Conservation (phyloP, 2,329 filamentous ascomycete genomes). For the Xylariomycetidae sp. region DNA sequence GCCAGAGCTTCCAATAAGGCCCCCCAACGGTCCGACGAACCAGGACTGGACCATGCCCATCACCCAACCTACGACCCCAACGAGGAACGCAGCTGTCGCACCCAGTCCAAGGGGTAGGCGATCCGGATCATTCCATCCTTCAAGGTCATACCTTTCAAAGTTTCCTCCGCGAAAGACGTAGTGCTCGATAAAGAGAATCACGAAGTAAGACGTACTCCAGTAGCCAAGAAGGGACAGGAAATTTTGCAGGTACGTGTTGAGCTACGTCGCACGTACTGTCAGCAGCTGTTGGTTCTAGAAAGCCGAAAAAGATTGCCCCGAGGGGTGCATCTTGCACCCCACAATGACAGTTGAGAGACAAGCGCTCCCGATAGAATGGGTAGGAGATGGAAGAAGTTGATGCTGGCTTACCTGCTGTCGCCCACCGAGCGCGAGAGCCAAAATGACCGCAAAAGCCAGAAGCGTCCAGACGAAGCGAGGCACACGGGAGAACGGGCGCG, state of each 20-base stretch:
- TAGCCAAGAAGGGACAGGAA: constrained; percentile 46
- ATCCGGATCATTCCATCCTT: constrained; percentile 41
- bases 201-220: constrained; percentile 45
- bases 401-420: too few relatives aligned
- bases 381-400: too few relatives aligned
- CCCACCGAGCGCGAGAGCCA: constrained; percentile 39
- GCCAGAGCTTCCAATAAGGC: constrained; percentile 37
- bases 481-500: constrained; percentile 35
- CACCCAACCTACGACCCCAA: constrained; percentile 38
- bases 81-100: constrained; percentile 37
- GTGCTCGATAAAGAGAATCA: constrained; percentile 44
- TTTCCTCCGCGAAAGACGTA: constrained; percentile 40
- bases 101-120: constrained; percentile 39
- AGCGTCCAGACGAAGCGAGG: constrained; percentile 45
- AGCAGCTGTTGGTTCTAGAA: too few relatives aligned
- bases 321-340: too few relatives aligned
- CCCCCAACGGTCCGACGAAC: constrained; percentile 43
- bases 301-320: too few relatives aligned
- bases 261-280: too few relatives aligned
- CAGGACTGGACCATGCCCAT: constrained; percentile 57
- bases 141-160: constrained; percentile 41
- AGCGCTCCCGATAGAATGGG: too few relatives aligned
- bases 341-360: too few relatives aligned
- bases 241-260: constrained; percentile 40
- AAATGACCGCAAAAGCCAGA: constrained; percentile 39